phyloP scores from a whole-genome alignment of 352 stramenopile species.

The Globisporangium cylindrosporum region DNA sequence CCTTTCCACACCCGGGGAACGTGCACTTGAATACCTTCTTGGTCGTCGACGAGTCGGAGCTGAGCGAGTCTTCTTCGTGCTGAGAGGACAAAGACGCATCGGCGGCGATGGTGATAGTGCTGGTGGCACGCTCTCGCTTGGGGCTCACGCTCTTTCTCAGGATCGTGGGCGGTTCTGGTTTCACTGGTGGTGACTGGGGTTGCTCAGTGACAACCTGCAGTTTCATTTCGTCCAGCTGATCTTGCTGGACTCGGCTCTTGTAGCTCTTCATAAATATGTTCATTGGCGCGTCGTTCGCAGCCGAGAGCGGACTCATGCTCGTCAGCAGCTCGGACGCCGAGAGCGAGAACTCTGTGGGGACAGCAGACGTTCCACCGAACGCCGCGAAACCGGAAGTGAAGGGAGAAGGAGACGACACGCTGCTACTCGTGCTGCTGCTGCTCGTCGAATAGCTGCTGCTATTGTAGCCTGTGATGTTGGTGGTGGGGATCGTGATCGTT shows the following conservation, averaged over 20 bases:
- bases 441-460: background rate
- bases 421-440: background rate
- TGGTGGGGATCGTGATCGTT: background rate
- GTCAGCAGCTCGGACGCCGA: background rate
- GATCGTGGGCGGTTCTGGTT: background rate
- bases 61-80: conserved; percentile 6
- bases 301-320: conserved; percentile 1
- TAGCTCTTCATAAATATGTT: conserved; percentile 7
- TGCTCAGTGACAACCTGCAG: background rate
- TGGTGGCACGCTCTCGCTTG: background rate
- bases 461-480: background rate
- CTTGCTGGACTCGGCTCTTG: background rate
- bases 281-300: background rate
- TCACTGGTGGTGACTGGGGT: background rate
- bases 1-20: conserved; percentile 48
- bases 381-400: conserved; percentile 2
- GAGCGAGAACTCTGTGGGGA: background rate
- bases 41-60: conserved; percentile 1
- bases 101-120: background rate
- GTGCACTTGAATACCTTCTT: conserved; percentile 37
- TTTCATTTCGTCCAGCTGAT: background rate
- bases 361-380: background rate
- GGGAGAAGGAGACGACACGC: background rate
- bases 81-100: background rate
- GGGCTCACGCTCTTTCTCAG: background rate